phyloP scores from a whole-genome alignment of 306 rosid genomes.

The Arachis stenosperma region DNA sequence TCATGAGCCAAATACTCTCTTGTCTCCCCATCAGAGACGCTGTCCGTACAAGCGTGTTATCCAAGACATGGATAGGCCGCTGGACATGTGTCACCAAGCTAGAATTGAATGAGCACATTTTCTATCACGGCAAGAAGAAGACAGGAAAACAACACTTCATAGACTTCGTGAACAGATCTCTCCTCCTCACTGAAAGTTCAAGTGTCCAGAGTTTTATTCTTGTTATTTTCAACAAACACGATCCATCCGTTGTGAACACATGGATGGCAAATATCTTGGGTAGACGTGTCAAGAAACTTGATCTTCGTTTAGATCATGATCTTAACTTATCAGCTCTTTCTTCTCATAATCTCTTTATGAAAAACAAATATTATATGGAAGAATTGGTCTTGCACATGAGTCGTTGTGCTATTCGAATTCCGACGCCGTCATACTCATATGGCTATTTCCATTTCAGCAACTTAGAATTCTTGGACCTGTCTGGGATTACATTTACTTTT shows the following conservation, averaged over 20 bases:
- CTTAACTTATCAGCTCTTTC: not conserved
- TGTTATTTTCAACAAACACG: not conserved
- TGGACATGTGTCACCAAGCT: conserved; percentile 34
- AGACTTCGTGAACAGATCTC: not conserved
- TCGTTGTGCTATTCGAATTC: not conserved
- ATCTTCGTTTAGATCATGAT: not conserved
- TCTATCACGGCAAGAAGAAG: not conserved
- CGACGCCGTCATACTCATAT: not conserved
- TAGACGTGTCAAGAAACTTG: not conserved
- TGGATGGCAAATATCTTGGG: not conserved
- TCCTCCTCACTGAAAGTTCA: not conserved
- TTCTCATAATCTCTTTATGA: not conserved
- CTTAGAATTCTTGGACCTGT: not conserved
- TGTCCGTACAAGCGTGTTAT: conserved; percentile 28
- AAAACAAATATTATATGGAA: not conserved
- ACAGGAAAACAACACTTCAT: not conserved
- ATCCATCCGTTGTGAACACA: not conserved
- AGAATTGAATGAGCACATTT: not conserved
- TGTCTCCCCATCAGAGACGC: conserved; percentile 19
- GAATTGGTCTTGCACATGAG: not conserved
- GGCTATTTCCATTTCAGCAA: not conserved
- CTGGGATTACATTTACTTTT: not conserved
- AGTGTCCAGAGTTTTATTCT: conserved; percentile 12
- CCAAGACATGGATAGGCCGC: conserved; percentile 15
- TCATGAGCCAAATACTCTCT: conserved; percentile 27